Evolutionary conservation across 345 rosid genomes (phyloP).

Genomic region (Luvunga scandens): DNA sequence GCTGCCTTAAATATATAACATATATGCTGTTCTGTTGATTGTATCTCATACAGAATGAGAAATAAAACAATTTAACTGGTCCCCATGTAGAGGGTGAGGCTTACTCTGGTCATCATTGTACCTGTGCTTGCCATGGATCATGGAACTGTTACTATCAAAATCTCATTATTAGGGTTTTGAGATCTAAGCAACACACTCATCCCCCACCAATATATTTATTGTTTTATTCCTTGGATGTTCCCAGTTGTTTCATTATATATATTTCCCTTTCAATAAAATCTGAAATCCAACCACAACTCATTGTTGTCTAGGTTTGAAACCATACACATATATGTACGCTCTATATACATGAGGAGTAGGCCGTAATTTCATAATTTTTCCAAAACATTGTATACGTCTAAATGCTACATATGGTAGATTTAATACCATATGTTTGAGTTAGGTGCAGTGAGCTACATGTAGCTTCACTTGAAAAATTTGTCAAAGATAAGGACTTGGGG

Average conservation of each 20-base stretch:
- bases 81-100: conserved; percentile 40
- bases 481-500: neutral
- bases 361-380: neutral
- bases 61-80: conserved; percentile 36
- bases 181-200: conserved; percentile 41
- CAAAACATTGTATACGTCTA: neutral
- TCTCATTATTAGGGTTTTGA: conserved; percentile 53
- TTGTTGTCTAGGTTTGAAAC: neutral
- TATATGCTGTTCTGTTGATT: conserved; percentile 20
- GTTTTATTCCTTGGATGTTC: conserved; percentile 33
- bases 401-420: neutral
- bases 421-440: neutral
- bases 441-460: neutral
- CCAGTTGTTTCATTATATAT: neutral
- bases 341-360: neutral
- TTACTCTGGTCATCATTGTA: conserved; percentile 45
- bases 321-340: neutral
- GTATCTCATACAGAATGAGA: neutral
- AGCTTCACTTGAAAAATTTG: neutral
- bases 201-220: conserved; percentile 19
- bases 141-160: conserved; percentile 72
- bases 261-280: conserved; percentile 12
- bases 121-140: conserved; percentile 60
- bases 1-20: conserved; percentile 27
- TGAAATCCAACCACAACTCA: neutral